Evolutionary conservation across 495 filamentous ascomycete genomes (phyloP), one percentile per base, ranked within the genome.

Genomic region (Letharia columbiana): DNA sequence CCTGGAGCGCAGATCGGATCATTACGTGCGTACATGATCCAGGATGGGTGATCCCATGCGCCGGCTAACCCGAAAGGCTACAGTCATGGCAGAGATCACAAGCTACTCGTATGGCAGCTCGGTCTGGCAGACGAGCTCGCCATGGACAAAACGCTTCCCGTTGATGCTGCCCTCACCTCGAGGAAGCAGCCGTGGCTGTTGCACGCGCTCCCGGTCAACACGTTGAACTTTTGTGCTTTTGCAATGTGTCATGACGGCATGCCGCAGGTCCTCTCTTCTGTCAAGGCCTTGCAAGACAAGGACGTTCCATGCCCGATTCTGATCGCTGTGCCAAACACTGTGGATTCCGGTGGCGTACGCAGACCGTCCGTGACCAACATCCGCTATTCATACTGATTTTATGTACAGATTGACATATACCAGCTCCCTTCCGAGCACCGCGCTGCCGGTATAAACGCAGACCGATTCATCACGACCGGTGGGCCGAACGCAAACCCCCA

Each of bases 211-310:
- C 78, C 88, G 40, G 90, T 98, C 50, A 97, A 96, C 73, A 90
- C 94, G 20, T 82, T 98, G 74, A 98, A 97, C 75, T 98, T 98
- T 73, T 98, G 94, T 70, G 85, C 90, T 1, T 98, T 98, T 73
- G 84, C 89, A 6, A 83, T 85, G 65, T 89, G 84, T 68, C 69
- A 72, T 39, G 71, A 74, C 58, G 67, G 63, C 45, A 67, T 73
- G 57, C 64, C 71, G 33, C 60, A 60, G 31, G 31, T 63, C n/a
- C 7, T 45, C 18, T 40, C 64, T 23, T 41, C 62, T 23, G 39
- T 47, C 41, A 66, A 52, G 31, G 67, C 60, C 11, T 23, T 69
- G 28, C 56, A 68, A 59, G 60, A 47, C n/a, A 60, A 61, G 13
- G 60, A 66, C 39, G 42, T 35, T 44, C 37, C 62, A 33, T 45